Evolutionary conservation across 345 rosid genomes (phyloP).

Genomic region (Arabidopsis suecica): DNA sequence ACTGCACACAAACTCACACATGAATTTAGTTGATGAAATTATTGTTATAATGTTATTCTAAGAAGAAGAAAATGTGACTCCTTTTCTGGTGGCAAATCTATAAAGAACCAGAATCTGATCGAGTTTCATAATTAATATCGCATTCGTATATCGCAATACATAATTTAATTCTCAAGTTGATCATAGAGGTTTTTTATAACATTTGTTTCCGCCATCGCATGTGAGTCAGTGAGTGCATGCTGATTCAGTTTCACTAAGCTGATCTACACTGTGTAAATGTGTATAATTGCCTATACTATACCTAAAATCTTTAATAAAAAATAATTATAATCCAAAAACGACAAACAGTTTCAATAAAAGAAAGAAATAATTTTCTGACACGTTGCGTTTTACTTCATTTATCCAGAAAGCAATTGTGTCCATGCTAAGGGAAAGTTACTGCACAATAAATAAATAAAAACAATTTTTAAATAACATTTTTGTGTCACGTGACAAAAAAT

Average conservation of each 20-base stretch:
- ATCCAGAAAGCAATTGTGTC: background rate
- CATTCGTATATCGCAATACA: background rate
- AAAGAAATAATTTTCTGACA: background rate
- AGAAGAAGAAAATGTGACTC: slow-evolving; percentile 7
- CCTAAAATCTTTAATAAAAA: background rate
- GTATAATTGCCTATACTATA: slow-evolving; percentile 1
- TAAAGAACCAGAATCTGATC: slow-evolving; percentile 36
- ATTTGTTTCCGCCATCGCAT: slow-evolving; percentile 18
- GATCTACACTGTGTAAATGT: background rate
- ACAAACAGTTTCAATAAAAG: background rate
- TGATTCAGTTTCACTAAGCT: slow-evolving; percentile 36
- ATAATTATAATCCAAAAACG: background rate
- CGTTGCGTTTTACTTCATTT: too few relatives aligned
- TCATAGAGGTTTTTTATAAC: slow-evolving; percentile 17
- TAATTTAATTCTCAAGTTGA: slow-evolving; percentile 29
- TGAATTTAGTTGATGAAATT: background rate
- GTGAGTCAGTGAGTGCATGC: slow-evolving; percentile 39
- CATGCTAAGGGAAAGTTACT: too few relatives aligned
- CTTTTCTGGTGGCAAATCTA: slow-evolving; percentile 41
- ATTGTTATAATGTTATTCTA: background rate
- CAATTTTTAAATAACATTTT: background rate
- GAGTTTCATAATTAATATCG: slow-evolving; percentile 11
- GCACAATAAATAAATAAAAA: background rate
- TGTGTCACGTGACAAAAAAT: background rate
- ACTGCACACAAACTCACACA: background rate